Evolutionary conservation across 179 eudicot species (phyloP).

Genomic region (Beta corolliflora): DNA sequence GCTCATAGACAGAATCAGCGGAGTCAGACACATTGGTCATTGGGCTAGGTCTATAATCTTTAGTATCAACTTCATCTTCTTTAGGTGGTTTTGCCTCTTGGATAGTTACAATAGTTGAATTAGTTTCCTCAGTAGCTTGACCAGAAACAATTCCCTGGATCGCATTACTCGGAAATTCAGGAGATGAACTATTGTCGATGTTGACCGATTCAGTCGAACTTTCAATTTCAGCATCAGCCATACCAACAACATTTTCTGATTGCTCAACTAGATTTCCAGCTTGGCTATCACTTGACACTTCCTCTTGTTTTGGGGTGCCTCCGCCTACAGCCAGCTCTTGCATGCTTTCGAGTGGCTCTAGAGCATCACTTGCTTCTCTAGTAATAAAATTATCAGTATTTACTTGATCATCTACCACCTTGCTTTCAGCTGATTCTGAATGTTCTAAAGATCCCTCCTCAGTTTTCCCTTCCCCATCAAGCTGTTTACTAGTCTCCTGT

Average conservation of each 20-base stretch:
- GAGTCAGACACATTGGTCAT: slow-evolving; percentile 47
- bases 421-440: slow-evolving; percentile 39
- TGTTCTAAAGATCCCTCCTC: slow-evolving; percentile 31
- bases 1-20: slow-evolving; percentile 53
- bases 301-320: slow-evolving; percentile 35
- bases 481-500: slow-evolving; percentile 28
- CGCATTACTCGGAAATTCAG: slow-evolving; percentile 37
- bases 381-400: slow-evolving; percentile 23
- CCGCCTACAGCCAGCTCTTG: slow-evolving; percentile 36
- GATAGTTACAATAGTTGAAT: slow-evolving; percentile 31
- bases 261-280: slow-evolving; percentile 37
- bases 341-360: slow-evolving; percentile 40
- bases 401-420: slow-evolving; percentile 32
- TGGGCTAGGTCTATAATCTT: slow-evolving; percentile 47
- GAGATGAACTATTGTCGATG: slow-evolving; percentile 25
- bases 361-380: slow-evolving; percentile 32
- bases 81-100: slow-evolving; percentile 35
- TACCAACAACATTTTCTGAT: slow-evolving; percentile 27
- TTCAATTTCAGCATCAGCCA: slow-evolving; percentile 34
- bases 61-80: slow-evolving; percentile 38
- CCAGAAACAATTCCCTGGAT: slow-evolving; percentile 43
- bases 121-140: slow-evolving; percentile 34
- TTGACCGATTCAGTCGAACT: slow-evolving; percentile 36
- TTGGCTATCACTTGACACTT: slow-evolving; percentile 35
- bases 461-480: slow-evolving; percentile 36